Conservation (phyloP, 2,329 filamentous ascomycete genomes). For the Pseudomassariella vexata region DNA sequence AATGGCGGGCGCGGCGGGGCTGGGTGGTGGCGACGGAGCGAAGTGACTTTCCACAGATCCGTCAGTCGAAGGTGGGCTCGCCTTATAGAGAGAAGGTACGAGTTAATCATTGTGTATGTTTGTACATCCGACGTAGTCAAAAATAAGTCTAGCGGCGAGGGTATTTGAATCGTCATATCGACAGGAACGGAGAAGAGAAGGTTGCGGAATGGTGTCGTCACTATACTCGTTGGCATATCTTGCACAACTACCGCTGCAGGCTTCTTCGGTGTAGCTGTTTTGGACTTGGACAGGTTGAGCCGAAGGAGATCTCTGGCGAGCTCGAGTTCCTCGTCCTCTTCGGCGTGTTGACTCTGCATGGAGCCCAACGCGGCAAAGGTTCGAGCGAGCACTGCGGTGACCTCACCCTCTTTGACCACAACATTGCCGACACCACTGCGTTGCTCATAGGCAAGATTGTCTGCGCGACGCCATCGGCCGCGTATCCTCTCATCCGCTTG, state of each 20-base stretch:
- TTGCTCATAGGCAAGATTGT: slow-evolving; percentile 52
- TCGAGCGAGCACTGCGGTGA: slow-evolving; percentile 67
- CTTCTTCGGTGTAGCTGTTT: slow-evolving; percentile 30
- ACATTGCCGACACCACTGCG: slow-evolving; percentile 56
- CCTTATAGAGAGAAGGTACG: slow-evolving; percentile 80
- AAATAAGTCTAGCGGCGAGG: slow-evolving; percentile 81
- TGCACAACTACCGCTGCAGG: slow-evolving; percentile 25
- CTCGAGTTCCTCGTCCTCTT: slow-evolving; percentile 80
- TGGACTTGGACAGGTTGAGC: slow-evolving; percentile 54
- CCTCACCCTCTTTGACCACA: slow-evolving; percentile 79
- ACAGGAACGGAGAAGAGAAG: slow-evolving; percentile 76
- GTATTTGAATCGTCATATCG: slow-evolving; percentile 64
- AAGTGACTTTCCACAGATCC: slow-evolving; percentile 79
- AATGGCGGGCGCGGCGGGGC: slow-evolving; percentile 60
- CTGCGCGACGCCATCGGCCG: slow-evolving; percentile 63
- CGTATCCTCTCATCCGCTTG: slow-evolving; percentile 77
- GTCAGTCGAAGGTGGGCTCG: slow-evolving; percentile 80
- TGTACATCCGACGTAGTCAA: slow-evolving; percentile 70
- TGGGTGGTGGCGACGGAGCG: slow-evolving; percentile 71
- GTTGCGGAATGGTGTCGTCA: slow-evolving; percentile 64
- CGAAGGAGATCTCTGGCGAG: slow-evolving; percentile 72
- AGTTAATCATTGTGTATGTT: slow-evolving; percentile 77
- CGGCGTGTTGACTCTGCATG: slow-evolving; percentile 61
- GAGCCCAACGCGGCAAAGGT: slow-evolving; percentile 78
- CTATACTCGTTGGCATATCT: slow-evolving; percentile 28